Evolutionary conservation across 371 early-diverging fungal genomes (phyloP).

Genomic region (Syncephalastrum monosporum): DNA sequence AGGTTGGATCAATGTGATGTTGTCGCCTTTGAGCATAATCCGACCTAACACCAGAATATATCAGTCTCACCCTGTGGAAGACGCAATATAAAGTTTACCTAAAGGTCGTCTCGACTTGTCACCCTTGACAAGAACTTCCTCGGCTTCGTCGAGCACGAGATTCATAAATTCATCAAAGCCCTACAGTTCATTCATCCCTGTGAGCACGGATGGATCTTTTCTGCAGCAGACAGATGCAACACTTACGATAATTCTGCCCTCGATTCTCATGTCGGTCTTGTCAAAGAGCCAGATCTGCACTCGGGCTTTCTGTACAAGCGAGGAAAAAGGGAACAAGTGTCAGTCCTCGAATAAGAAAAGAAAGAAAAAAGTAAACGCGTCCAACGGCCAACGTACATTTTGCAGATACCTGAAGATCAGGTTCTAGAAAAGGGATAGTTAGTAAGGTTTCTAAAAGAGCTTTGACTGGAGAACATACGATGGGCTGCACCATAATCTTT

Average conservation of each 20-base stretch:
- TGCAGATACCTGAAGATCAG: conserved; percentile 92
- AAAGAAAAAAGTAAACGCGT: no score
- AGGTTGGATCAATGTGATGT: conserved; percentile 72
- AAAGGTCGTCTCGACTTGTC: conserved; percentile 24
- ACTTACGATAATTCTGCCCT: conserved; percentile 88
- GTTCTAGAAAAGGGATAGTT: conserved; percentile 54
- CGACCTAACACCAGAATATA: conserved; percentile 55
- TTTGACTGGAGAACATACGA: conserved; percentile 53
- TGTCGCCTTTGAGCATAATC: conserved; percentile 90
- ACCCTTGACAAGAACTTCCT: conserved; percentile 79
- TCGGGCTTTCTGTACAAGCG: conserved; percentile 67
- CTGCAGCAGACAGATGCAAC: background rate
- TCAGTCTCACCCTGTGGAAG: no score
- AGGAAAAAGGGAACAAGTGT: background rate
- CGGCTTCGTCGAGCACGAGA: conserved; percentile 88
- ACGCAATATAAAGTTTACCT: conserved; percentile 1
- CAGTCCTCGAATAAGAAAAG: no score
- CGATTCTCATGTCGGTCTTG: conserved; percentile 82
- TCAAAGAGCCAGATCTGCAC: conserved; percentile 95
- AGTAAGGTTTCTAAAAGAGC: background rate
- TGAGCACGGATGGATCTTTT: background rate
- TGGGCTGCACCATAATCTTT: conserved; percentile 97
- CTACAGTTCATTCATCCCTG: conserved; percentile 40
- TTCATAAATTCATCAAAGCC: conserved; percentile 99
- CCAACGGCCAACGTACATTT: conserved; percentile 44